Percentiles rank a stretch among this genome's conserved stretches.
Conservation (phyloP, 495 filamentous ascomycete genomes). For the Pyrenopolyporus hunteri region DNA sequence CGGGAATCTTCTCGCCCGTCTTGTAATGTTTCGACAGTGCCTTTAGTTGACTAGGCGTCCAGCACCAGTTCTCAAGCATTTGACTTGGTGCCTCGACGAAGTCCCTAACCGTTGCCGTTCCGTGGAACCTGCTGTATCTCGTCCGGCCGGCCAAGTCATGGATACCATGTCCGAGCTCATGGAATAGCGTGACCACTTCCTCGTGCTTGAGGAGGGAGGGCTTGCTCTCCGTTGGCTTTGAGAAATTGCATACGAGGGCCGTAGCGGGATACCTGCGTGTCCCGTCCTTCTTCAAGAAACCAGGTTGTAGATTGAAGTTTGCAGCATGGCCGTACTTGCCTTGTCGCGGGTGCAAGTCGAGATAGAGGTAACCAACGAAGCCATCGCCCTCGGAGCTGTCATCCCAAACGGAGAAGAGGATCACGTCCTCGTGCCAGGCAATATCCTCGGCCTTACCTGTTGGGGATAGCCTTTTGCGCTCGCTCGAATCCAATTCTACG, state of each 20-base stretch:
- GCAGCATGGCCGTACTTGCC: slow-evolving; percentile 74
- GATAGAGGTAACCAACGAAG: slow-evolving; percentile 70
- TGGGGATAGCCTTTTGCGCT: slow-evolving; percentile 53
- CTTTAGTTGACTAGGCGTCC: slow-evolving; percentile 63
- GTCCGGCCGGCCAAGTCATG: slow-evolving; percentile 64
- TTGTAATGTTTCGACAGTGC: slow-evolving; percentile 61
- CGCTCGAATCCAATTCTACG: slow-evolving; percentile 70
- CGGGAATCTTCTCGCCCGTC: slow-evolving; percentile 61
- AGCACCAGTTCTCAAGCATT: slow-evolving; percentile 75
- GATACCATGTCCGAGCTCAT: slow-evolving; percentile 71
- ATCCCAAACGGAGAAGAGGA: slow-evolving; percentile 68
- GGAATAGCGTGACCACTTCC: slow-evolving; percentile 69
- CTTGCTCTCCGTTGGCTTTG: slow-evolving; percentile 65
- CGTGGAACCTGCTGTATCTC: slow-evolving; percentile 64
- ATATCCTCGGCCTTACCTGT: slow-evolving; percentile 65
- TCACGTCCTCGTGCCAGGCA: slow-evolving; percentile 66
- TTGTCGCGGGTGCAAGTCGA: slow-evolving; percentile 65
- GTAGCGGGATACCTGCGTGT: slow-evolving; percentile 65
- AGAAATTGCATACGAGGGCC: slow-evolving; percentile 71
- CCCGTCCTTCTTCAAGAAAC: slow-evolving; percentile 59
- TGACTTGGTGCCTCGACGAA: slow-evolving; percentile 71
- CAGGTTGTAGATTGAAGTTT: slow-evolving; percentile 80
- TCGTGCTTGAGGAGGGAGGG: slow-evolving; percentile 68
- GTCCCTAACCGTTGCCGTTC: slow-evolving; percentile 65
- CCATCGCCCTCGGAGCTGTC: slow-evolving; percentile 61